Evolutionary conservation across 352 stramenopile genomes (phyloP), one percentile per base, ranked within the genome.

Genomic region (Pythium biforme): DNA sequence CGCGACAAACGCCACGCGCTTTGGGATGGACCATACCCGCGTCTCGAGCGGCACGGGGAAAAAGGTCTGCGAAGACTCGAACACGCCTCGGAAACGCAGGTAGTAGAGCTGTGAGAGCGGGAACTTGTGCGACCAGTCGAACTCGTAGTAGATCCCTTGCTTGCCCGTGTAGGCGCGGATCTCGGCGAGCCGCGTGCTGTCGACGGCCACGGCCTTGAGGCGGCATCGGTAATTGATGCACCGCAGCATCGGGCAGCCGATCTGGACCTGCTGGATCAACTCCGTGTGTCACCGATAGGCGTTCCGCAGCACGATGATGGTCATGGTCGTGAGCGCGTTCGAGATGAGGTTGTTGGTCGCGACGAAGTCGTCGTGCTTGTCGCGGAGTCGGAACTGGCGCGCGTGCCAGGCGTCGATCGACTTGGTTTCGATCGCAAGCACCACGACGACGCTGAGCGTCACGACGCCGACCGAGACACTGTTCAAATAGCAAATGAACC

Each of bases 181-280:
- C 10, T 33, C 2, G 8, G 46, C 56, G 10, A 65, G 43, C 12
- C 31, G 22, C 12, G 2, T 15, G n/a, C n/a, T n/a, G n/a, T n/a
- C n/a, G 2, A 0, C 3, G n/a, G 56, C 34, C 23, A 29, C 39
- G 8, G 27, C 12, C n/a, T 47, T 15, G 19, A 76, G 19, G 6
- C 43, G 57, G 15, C 66, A 74, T 0, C 66, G 66, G 20, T 64
- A 72, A 48, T 52, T 71, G 29, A 75, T 54, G 15, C 69, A 74
- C 14, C 68, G 55, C 49, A 75, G 41, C 33, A 72, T 60, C 20
- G 53, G 49, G 31, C 64, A 69, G 46, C 45, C 20, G 51, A 66
- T 70, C 37, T 55, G 53, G 17, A 4, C 8, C 49, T 59, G 33
- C 23, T 60, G 15, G 29, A 11, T 8, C 22, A 69, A 39, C 33